A percentile compares a stretch with the other conserved stretches of the same genome.
phyloP scores from a whole-genome alignment of 495 filamentous ascomycete genomes.

The Penicillium soppii region DNA sequence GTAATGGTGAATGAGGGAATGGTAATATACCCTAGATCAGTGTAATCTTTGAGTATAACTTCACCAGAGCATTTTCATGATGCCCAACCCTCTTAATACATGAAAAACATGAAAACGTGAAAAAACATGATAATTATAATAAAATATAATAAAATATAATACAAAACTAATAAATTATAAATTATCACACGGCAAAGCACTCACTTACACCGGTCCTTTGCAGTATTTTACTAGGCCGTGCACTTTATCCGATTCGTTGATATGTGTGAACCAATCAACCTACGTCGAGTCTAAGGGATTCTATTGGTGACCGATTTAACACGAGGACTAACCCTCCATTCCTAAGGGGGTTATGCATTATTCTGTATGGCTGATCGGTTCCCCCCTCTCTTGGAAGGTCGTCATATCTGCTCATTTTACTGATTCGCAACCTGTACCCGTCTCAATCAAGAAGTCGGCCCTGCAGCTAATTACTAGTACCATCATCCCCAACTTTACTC shows the following conservation, averaged over 20 bases:
- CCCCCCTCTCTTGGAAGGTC: background rate
- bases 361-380: too few relatives aligned
- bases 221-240: slow-evolving; percentile 4
- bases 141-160: too few relatives aligned
- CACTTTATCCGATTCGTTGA: slow-evolving; percentile 11
- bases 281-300: background rate
- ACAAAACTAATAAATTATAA: too few relatives aligned
- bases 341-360: too few relatives aligned
- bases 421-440: slow-evolving; percentile 1
- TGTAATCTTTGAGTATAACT: background rate
- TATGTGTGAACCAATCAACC: slow-evolving; percentile 4
- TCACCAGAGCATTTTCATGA: background rate
- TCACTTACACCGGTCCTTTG: background rate
- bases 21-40: too few relatives aligned
- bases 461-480: background rate
- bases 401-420: background rate
- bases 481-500: background rate
- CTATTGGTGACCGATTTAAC: slow-evolving; percentile 15
- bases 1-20: too few relatives aligned
- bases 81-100: background rate
- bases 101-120: background rate
- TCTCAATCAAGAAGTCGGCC: background rate
- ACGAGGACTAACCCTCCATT: slow-evolving; percentile 6
- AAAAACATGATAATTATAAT: too few relatives aligned
- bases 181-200: background rate